These are phyloP conservation scores for Adiantum capillusveneris DNA, from an alignment of 75 land plant species.

Conservation along the genomic window DNA sequence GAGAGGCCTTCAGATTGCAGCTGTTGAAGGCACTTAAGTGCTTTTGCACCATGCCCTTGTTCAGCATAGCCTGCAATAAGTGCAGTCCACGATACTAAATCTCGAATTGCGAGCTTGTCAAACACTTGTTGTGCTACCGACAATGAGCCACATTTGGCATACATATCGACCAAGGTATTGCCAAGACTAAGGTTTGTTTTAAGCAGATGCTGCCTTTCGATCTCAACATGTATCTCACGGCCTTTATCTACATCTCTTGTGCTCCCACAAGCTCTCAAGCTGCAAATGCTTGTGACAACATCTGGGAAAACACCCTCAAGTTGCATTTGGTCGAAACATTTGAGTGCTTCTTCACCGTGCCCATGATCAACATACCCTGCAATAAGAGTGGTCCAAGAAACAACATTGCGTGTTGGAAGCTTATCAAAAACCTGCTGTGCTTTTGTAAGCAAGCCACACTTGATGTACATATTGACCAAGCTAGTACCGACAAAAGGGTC, in stretches of 20 bases:
- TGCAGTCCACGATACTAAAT: conserved; percentile 37
- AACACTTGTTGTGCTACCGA: conserved; percentile 26
- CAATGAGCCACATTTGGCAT: conserved; percentile 19
- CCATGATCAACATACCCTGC: neutral
- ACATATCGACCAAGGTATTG: conserved; percentile 36
- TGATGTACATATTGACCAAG: neutral
- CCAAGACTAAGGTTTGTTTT: conserved; percentile 30
- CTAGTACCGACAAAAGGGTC: neutral
- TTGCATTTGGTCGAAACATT: no score
- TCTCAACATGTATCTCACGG: conserved; percentile 47
- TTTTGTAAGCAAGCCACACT: no score
- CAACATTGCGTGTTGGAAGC: no score
- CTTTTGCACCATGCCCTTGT: conserved; percentile 12
- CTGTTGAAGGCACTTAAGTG: conserved; percentile 7
- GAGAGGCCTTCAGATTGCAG: conserved; percentile 14
- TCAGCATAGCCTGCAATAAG: conserved; percentile 23
- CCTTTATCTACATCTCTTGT: conserved; percentile 20
- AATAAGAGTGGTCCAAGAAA: no score
- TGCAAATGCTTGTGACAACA: conserved; percentile 34
- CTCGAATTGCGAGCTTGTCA: conserved; percentile 31
- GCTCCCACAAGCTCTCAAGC: conserved; percentile 30
- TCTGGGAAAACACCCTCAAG: conserved; percentile 24
- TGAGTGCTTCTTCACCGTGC: neutral
- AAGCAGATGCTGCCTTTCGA: conserved; percentile 29
- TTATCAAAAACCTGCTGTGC: no score